Evolutionary conservation across 495 filamentous ascomycete genomes (phyloP).

Genomic region (Penicillium paxilli): DNA sequence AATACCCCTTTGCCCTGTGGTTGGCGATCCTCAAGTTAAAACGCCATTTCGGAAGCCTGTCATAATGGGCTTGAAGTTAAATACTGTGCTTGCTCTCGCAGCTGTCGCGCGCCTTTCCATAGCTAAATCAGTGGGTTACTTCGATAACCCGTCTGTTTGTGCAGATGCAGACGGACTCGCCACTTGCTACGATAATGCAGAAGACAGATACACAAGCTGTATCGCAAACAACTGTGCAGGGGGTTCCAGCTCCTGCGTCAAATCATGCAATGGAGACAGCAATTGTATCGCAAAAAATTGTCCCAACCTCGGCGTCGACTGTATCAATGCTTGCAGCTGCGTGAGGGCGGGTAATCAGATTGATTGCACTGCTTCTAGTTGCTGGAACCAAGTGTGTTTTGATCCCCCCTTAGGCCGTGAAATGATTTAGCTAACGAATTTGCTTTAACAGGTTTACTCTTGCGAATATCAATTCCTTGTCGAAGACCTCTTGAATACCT

Average conservation of each 20-base stretch:
- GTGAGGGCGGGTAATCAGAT: constrained; percentile 10
- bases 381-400: constrained; percentile 26
- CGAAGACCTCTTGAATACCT: constrained; percentile 5
- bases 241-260: constrained; percentile 6
- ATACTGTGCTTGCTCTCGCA: background rate
- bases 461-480: constrained; percentile 27
- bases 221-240: constrained; percentile 18
- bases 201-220: constrained; percentile 8
- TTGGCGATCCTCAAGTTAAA: background rate
- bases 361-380: constrained; percentile 19
- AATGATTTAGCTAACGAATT: background rate
- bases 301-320: constrained; percentile 14
- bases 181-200: constrained; percentile 14
- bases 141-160: constrained; percentile 14
- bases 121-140: constrained; percentile 10
- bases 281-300: constrained; percentile 13
- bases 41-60: background rate
- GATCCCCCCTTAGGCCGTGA: background rate
- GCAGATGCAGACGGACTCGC: constrained; percentile 16
- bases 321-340: constrained; percentile 20
- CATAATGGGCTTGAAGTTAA: background rate
- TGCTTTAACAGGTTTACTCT: constrained; percentile 17
- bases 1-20: background rate
- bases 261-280: constrained; percentile 11
- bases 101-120: background rate